Evolutionary conservation across 768 basidiomycete genomes (phyloP), one percentile per base, ranked within the genome.

Genomic region (Boletus pseudo-olivaceus): DNA sequence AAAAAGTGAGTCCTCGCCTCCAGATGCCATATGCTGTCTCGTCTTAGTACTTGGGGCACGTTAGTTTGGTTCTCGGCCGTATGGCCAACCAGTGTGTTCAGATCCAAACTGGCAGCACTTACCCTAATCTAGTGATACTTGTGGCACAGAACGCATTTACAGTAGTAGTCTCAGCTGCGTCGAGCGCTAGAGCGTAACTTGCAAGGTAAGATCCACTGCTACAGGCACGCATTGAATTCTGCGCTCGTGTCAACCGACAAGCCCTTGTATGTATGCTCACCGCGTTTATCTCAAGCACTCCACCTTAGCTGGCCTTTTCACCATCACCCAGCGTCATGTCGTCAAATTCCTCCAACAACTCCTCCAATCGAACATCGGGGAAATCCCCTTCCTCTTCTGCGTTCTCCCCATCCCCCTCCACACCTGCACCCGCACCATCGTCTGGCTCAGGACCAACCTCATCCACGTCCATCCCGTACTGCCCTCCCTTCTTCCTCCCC

Each of bases 321-420:
- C 57, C 62, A 9, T 78, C 76, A 7, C 78, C 81, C 37, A 97
- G 77, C 9, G 86, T 91, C 86, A 98, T 80, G 71, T 92, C 92
- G 61, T 97, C 93, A 62, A 97, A 93, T 69, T 88, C 85, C 55
- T 97, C 93, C 63, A 98, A 71, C 57, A 98, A 70, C 72, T 98
- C 94, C 60, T 93, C 84, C 64, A 96, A 68, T 54, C 79, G 77
- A 40, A 98, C 78, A 39, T 93, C 89, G 0, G 93, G 94, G 84
- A 97, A 96, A 70, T 95, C 93, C 1, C 76, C 67, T 67, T 94
- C 94, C 5, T 82, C 85, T 55, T 83, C 88, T 14, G 71, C 82
- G 4, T 75, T 78, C 26, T 76, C 81, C 20, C 61, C 71, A 5
- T 53, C 70, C 8, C 30, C 69, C 5, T 54, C 69, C 12, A n/a